phyloP scores from a whole-genome alignment of 768 basidiomycete genomes.

The Amanita muscaria region DNA sequence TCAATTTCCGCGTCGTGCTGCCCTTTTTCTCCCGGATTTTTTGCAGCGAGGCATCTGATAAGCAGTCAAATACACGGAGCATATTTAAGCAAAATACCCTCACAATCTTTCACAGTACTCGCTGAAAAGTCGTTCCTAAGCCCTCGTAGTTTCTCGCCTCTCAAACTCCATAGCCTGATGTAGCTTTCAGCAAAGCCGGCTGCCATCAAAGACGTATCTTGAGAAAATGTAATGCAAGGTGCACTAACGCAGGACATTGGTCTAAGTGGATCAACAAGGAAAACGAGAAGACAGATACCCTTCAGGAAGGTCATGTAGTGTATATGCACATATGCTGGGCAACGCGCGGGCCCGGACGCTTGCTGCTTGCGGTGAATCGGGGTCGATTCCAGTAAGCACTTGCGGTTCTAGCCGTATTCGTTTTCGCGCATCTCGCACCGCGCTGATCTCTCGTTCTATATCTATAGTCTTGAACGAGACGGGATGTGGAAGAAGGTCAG shows the following conservation, averaged over 20 bases:
- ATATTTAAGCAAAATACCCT: constrained; percentile 18
- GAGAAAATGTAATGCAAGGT: constrained; percentile 82
- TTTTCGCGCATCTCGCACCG: constrained; percentile 83
- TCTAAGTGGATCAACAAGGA: constrained; percentile 5
- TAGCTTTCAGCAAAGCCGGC: constrained; percentile 95
- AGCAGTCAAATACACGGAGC: neutral
- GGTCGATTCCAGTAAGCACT: constrained; percentile 45
- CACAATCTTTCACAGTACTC: constrained; percentile 62
- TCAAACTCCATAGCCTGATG: constrained; percentile 89
- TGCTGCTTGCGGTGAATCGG: constrained; percentile 48
- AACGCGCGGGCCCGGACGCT: constrained; percentile 56
- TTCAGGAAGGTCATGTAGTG: constrained; percentile 90
- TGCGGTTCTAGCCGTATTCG: constrained; percentile 86
- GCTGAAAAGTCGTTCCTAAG: constrained; percentile 67
- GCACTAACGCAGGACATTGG: constrained; percentile 37
- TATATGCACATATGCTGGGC: constrained; percentile 93
- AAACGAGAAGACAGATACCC: constrained; percentile 45
- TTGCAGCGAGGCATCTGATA: constrained; percentile 46
- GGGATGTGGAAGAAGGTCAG: constrained; percentile 77
- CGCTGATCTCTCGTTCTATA: constrained; percentile 84
- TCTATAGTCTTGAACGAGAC: constrained; percentile 78
- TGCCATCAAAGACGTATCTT: constrained; percentile 86
- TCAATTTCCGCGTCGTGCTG: constrained; percentile 82
- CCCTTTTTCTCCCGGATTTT: constrained; percentile 77
- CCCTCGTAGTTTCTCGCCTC: constrained; percentile 80